Evolutionary conservation across 495 filamentous ascomycete genomes (phyloP).

Genomic region (Hypoxylon crocopeplum): DNA sequence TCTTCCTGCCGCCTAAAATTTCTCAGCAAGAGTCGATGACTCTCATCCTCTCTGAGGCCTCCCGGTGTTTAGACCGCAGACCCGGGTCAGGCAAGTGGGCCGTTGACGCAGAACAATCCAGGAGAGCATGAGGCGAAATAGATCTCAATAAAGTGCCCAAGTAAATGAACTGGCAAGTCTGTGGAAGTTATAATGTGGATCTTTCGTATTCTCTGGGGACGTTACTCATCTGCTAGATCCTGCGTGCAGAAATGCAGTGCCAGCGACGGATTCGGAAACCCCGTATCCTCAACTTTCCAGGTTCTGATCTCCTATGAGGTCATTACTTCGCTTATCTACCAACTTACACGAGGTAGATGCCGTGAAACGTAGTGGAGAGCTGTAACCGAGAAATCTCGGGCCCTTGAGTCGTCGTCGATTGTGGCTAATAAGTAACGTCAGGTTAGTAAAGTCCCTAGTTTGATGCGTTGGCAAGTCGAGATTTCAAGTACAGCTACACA

Average conservation of each 20-base stretch:
- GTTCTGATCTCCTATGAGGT: constrained; percentile 24
- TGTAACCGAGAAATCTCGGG: constrained; percentile 18
- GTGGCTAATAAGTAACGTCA: constrained; percentile 34
- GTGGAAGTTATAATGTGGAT: constrained; percentile 9
- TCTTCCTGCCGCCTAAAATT: neutral
- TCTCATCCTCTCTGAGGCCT: constrained; percentile 19
- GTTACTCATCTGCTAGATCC: constrained; percentile 11
- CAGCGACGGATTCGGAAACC: constrained; percentile 24
- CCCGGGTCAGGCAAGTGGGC: constrained; percentile 30
- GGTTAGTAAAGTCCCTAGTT: neutral
- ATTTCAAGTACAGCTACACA: no score
- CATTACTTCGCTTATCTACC: constrained; percentile 26
- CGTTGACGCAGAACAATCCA: constrained; percentile 23
- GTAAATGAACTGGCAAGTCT: constrained; percentile 12
- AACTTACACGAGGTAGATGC: neutral
- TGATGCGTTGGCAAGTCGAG: constrained; percentile 29
- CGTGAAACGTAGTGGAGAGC: constrained; percentile 6
- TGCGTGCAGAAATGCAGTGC: neutral
- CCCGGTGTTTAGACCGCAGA: constrained; percentile 21
- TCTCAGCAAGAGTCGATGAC: neutral
- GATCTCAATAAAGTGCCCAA: neutral
- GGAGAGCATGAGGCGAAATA: constrained; percentile 27
- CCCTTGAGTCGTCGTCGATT: constrained; percentile 19
- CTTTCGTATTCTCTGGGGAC: constrained; percentile 9
- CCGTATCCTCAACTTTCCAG: constrained; percentile 10